phyloP scores from a whole-genome alignment of 306 rosid genomes.

The Pterocarpus macrocarpus region DNA sequence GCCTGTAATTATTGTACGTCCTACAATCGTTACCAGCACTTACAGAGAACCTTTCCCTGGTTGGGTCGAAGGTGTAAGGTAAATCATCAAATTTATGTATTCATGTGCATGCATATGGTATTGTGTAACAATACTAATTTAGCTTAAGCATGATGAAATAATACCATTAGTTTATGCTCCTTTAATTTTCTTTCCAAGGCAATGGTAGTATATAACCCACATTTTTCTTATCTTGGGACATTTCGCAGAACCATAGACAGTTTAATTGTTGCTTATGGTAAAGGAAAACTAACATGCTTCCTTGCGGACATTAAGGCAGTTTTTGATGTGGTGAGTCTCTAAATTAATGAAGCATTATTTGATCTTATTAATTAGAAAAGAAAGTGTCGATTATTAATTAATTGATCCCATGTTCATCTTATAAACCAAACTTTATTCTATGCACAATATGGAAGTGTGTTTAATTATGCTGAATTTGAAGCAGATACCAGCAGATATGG shows the following conservation, averaged over 20 bases:
- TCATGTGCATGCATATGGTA: not conserved
- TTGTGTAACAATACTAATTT: not conserved
- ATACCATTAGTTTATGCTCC: not conserved
- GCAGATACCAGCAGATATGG: conserved; percentile 90
- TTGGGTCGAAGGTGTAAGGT: conserved; percentile 89
- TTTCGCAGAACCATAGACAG: conserved; percentile 78
- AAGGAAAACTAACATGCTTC: conserved; percentile 70
- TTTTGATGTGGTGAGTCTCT: conserved; percentile 67
- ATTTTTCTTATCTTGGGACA: not conserved
- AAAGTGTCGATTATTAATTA: not conserved
- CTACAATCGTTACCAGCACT: conserved; percentile 78
- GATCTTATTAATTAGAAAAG: not conserved
- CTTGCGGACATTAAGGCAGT: conserved; percentile 52
- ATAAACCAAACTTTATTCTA: not conserved
- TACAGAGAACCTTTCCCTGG: conserved; percentile 87
- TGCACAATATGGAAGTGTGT: not conserved
- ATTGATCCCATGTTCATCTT: not conserved
- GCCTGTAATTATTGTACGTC: conserved; percentile 65
- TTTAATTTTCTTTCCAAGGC: not conserved
- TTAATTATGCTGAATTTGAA: not conserved
- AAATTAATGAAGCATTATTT: too few species aligned
- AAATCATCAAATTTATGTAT: not conserved
- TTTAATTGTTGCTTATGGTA: conserved; percentile 71
- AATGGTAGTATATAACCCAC: not conserved
- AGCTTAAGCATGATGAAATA: not conserved